Percentiles rank a stretch among this genome's conserved stretches.
phyloP scores from a whole-genome alignment of 176 grass and related monocot genomes.

The Musa itinerans region DNA sequence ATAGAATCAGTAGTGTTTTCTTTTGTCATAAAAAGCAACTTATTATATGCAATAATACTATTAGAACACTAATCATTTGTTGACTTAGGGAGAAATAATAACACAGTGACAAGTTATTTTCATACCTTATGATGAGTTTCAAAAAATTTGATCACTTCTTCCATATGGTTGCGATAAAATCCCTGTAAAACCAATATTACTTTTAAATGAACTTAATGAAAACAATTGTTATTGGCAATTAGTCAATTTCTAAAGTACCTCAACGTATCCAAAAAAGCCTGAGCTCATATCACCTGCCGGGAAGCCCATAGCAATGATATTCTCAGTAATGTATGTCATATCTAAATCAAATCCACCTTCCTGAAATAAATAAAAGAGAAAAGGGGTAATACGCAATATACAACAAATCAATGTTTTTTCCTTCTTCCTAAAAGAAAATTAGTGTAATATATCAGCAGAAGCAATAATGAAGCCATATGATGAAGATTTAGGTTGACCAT shows the following conservation, averaged over 20 bases:
- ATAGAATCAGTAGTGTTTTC: too few species aligned
- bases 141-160: slow-evolving; percentile 99
- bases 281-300: slow-evolving; percentile 98
- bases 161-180: slow-evolving; percentile 99
- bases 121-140: slow-evolving; percentile 96
- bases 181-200: slow-evolving; percentile 38
- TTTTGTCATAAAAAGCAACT: too few species aligned
- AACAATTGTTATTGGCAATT: neutral
- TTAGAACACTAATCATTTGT: too few species aligned
- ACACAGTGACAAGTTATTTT: slow-evolving; percentile 13
- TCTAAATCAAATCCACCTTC: slow-evolving; percentile 99
- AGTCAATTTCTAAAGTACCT: slow-evolving; percentile 44
- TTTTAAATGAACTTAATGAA: neutral
- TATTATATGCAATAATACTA: too few species aligned
- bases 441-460: too few species aligned
- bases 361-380: slow-evolving; percentile 32
- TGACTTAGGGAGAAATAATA: neutral
- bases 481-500: too few species aligned
- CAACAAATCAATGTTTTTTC: neutral
- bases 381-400: neutral
- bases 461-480: too few species aligned
- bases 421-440: neutral
- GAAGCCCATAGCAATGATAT: slow-evolving; percentile 99
- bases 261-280: slow-evolving; percentile 99
- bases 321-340: slow-evolving; percentile 99